Percentiles rank a stretch among this genome's conserved stretches.
phyloP scores from a whole-genome alignment of 2,329 filamentous ascomycete species.

The Dendrostoma leiphaemia region DNA sequence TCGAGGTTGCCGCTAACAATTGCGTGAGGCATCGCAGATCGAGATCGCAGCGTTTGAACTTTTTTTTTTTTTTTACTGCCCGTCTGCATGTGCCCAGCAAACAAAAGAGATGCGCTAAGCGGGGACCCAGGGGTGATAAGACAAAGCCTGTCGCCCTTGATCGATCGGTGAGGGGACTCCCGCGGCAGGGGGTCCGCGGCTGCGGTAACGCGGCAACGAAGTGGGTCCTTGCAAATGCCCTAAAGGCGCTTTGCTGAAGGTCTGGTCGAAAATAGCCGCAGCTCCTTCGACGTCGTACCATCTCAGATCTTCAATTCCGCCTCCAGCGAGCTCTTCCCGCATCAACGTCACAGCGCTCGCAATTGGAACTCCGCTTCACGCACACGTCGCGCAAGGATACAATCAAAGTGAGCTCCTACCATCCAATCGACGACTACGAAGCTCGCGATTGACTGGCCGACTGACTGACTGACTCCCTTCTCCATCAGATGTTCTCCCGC shows the following conservation, averaged over 20 bases:
- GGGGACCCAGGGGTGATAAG: no score
- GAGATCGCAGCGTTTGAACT: background rate
- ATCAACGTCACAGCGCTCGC: constrained; percentile 18
- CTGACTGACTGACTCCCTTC: background rate
- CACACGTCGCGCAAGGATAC: no score
- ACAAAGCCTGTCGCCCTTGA: no score
- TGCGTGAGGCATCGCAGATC: background rate
- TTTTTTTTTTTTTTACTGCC: constrained; percentile 3
- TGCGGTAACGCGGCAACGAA: no score
- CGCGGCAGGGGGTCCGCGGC: no score
- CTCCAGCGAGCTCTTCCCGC: background rate
- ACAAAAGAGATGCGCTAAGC: no score
- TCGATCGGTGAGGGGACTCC: no score
- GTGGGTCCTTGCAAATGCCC: no score
- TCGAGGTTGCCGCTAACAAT: background rate
- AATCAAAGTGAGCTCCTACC: no score
- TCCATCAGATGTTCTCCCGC: constrained; percentile 76
- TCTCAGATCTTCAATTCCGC: background rate
- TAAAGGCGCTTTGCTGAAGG: no score
- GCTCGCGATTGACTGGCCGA: constrained; percentile 40
- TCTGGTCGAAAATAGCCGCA: constrained; percentile 7
- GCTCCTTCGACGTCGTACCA: constrained; percentile 10
- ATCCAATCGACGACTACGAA: constrained; percentile 13
- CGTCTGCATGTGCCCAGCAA: background rate
- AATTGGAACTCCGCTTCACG: constrained; percentile 1